Conservation (phyloP, 2,329 filamentous ascomycete species). For the Fusarium annulatum region DNA sequence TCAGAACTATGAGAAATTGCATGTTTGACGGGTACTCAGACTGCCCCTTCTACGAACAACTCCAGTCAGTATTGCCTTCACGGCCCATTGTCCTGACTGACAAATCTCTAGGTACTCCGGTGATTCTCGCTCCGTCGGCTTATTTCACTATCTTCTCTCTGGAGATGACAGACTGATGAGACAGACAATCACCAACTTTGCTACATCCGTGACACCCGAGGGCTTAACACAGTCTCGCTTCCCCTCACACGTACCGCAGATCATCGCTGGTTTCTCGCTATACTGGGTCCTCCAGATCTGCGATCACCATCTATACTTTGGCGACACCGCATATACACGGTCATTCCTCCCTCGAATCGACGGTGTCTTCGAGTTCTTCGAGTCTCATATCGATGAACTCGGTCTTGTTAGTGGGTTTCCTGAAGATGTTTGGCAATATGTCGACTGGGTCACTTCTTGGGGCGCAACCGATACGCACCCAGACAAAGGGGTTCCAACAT, state of each 20-base stretch:
- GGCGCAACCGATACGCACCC: neutral
- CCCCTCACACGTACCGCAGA: neutral
- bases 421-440: neutral
- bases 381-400: neutral
- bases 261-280: neutral
- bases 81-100: accelerated
- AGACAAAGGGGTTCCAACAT: neutral
- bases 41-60: conserved; percentile 4
- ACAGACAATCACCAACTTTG: neutral
- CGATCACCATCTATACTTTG: neutral
- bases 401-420: neutral
- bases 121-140: neutral
- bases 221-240: neutral
- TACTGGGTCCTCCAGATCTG: neutral
- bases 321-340: neutral
- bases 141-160: neutral
- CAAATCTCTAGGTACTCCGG: neutral
- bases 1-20: neutral
- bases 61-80: neutral
- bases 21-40: conserved; percentile 5
- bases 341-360: neutral
- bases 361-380: neutral
- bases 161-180: neutral
- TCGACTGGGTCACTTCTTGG: neutral
- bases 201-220: neutral